Conservation (phyloP, 2,329 filamentous ascomycete species). For the Penicillium sp. region DNA sequence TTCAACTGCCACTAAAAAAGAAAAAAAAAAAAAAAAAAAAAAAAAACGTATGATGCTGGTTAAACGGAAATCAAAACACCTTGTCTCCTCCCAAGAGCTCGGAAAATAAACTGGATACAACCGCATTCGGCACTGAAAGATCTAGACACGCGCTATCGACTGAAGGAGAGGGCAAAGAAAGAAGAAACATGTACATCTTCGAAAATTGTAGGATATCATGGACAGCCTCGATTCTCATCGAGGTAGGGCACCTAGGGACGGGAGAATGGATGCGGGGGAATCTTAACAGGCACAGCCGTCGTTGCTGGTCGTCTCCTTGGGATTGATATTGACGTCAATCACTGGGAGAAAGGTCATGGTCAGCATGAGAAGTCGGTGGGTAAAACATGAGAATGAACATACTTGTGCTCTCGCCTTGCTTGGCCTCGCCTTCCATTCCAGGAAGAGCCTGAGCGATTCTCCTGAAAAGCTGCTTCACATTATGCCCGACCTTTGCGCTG, state of each 20-base stretch:
- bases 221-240: conserved; percentile 35
- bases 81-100: conserved; percentile 17
- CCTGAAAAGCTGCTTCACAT: conserved; percentile 96
- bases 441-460: conserved; percentile 97
- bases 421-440: conserved; percentile 91
- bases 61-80: conserved; percentile 24
- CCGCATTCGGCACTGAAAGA: conserved; percentile 21
- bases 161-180: conserved; percentile 26
- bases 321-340: conserved; percentile 90
- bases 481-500: conserved; percentile 94
- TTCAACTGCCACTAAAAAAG: conserved; percentile 13
- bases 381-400: conserved; percentile 42
- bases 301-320: conserved; percentile 64
- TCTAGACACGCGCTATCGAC: conserved; percentile 37
- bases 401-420: conserved; percentile 78
- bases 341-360: conserved; percentile 53
- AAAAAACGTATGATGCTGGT: conserved; percentile 22
- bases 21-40: conserved; percentile 14
- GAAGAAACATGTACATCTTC: conserved; percentile 41
- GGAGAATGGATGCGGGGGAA: conserved; percentile 8
- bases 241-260: conserved; percentile 17
- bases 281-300: conserved; percentile 68
- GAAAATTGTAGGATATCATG: conserved; percentile 38
- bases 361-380: conserved; percentile 20
- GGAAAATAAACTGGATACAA: conserved; percentile 17